Evolutionary conservation across 805 yeast genomes (phyloP), one percentile per base, ranked within the genome.

Genomic region (Myxozyma lipomycoides): DNA sequence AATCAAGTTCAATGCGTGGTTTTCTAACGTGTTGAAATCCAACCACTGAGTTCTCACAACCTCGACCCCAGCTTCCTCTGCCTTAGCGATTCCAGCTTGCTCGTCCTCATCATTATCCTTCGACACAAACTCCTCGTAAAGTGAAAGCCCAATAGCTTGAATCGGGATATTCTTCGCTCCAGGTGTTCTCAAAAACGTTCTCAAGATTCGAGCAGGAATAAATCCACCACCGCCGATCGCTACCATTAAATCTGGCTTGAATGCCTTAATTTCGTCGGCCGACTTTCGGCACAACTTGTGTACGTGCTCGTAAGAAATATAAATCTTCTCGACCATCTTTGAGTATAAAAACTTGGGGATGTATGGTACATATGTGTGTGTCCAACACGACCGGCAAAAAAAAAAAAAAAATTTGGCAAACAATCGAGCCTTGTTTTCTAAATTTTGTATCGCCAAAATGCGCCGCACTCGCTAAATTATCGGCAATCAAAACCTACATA

Each of bases 181-280:
- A 26, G 85, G 86, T 60, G 83, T 85, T 70, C 90, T 91, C 61
- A 91, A 74, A 70, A 91, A 93, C 1, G 98, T 83, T 69, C 98
- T 81, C 67, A 91, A 77, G 71, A 93, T 93, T 68, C 98, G 81
- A 6, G 98, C 97, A 24, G 98, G 98, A 51, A 91, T 93, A 69
- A 91, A 87, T 1, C 98, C 98, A 67, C 98, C 96, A 62, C 96
- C 96, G 64, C 76, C 98, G 64, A 91, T 88, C 61, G 98, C 97
- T 56, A 91, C 86, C 70, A 90, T 86, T 52, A 87, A 76, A 68
- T 90, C 95, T 36, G 96, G 95, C 62, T 86, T 80, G 73, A 87
- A 83, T 24, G 63, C 68, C 52, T 67, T 73, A 61, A 83, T 74
- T 46, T 72, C 67, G 35, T 66, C 73, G 9, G 87, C 86, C 12